Evolutionary conservation across 2,329 filamentous ascomycete species (phyloP), one percentile per base, ranked within the genome.

Genomic region (Plectosphaerella plurivora): DNA sequence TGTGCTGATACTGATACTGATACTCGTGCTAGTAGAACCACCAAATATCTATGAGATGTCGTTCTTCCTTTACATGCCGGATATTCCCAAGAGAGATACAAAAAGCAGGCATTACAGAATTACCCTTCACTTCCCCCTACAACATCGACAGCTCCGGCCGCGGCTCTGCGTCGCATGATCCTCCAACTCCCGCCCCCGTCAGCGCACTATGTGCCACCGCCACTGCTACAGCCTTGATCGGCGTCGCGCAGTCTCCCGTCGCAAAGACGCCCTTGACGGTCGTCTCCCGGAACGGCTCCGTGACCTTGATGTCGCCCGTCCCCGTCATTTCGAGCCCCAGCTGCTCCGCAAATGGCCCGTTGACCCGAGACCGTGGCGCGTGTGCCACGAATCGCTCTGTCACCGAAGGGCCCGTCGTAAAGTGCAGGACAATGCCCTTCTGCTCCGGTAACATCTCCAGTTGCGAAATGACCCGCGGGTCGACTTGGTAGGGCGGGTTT

Each of bases 251-350:
- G 62, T 85, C 81, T 0, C 81, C 81, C 1, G 68, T 76, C 0
- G 78, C 79, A 64, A 78, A 82, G 3, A 78, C 74, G 0, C 81
- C 81, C 3, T 65, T 62, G 1, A 80, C 70, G 51, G 62, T 77
- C 4, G 79, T 80, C 60, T 74, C 68, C 41, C 73, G 68, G 58
- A 81, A 78, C 36, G 77, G 76, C 2, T 61, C 56, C 18, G 63
- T 65, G 0, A 65, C 63, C 50, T 73, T 68, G 28, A 82, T 68
- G 35, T 77, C 73, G 0, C 77, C 77, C 24, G 60, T 61, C 0
- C 66, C 62, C 15, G 65, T 63, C n/a, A 68, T 54, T 53, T 76
- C 70, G 5, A 82, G 64, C 9, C 68, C 72, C 22, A 76, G 68
- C 56, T 75, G 74, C 51, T 65, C 65, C 20, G 61, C 72, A 59